Evolutionary conservation across 208 protist species (phyloP).

Genomic region (Acanthamoeba lenticulata): DNA sequence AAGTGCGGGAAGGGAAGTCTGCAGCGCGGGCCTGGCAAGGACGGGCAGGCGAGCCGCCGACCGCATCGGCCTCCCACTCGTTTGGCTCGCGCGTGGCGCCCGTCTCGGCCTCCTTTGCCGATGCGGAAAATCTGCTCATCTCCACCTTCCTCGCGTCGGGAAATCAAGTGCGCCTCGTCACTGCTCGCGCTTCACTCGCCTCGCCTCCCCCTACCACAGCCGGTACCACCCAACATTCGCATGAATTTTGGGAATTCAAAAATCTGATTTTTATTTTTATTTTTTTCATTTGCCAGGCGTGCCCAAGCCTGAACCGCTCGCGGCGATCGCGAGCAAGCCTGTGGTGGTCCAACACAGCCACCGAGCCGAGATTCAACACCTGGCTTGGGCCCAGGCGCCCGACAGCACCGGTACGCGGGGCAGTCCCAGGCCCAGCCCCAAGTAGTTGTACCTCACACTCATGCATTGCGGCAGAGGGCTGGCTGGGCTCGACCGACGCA

Average conservation of each 20-base stretch:
- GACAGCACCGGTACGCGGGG: too few relatives aligned
- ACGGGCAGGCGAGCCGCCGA: background rate
- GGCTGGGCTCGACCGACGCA: background rate
- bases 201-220: background rate
- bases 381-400: too few relatives aligned
- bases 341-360: background rate
- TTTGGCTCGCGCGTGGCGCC: background rate
- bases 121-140: background rate
- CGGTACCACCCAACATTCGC: background rate
- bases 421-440: too few relatives aligned
- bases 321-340: background rate
- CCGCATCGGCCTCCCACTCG: background rate
- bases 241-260: background rate
- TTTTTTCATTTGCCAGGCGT: background rate
- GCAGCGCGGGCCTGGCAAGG: background rate
- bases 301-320: background rate
- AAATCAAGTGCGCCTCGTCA: background rate
- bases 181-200: background rate
- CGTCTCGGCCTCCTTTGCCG: background rate
- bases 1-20: background rate
- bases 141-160: background rate
- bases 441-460: too few relatives aligned
- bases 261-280: background rate
- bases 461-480: background rate
- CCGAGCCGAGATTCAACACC: conserved; percentile 5